phyloP scores from a whole-genome alignment of 495 filamentous ascomycete species.

The Schizothecium vesticola region DNA sequence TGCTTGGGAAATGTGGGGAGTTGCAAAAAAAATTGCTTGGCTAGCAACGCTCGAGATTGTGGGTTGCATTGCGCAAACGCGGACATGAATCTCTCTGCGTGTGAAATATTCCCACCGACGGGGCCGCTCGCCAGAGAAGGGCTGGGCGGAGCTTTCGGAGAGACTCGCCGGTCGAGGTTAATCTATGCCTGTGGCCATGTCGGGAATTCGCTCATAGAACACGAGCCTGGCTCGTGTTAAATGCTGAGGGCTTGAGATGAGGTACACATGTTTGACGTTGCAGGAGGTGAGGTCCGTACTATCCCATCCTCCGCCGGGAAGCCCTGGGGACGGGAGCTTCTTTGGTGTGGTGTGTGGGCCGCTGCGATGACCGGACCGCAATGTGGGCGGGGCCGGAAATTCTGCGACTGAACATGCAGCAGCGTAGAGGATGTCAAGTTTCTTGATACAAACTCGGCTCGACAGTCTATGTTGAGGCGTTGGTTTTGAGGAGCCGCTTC shows the following conservation, averaged over 20 bases:
- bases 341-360: background rate
- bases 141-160: background rate
- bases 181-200: background rate
- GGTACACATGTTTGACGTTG: background rate
- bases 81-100: background rate
- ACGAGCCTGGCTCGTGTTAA: background rate
- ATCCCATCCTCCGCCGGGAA: background rate
- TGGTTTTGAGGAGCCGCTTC: background rate
- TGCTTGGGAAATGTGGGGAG: constrained; percentile 14
- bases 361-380: background rate
- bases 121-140: background rate
- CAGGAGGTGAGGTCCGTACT: background rate
- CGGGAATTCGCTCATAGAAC: background rate
- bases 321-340: background rate
- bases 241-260: background rate
- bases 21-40: constrained; percentile 2
- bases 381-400: background rate
- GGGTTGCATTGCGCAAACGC: constrained; percentile 13
- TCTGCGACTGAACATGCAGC: background rate
- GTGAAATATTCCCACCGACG: background rate
- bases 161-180: background rate
- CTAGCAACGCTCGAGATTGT: background rate
- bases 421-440: background rate
- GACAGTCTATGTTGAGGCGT: background rate
- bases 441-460: background rate